phyloP scores from a whole-genome alignment of 2,329 filamentous ascomycete genomes.

The Cadophora sp. region DNA sequence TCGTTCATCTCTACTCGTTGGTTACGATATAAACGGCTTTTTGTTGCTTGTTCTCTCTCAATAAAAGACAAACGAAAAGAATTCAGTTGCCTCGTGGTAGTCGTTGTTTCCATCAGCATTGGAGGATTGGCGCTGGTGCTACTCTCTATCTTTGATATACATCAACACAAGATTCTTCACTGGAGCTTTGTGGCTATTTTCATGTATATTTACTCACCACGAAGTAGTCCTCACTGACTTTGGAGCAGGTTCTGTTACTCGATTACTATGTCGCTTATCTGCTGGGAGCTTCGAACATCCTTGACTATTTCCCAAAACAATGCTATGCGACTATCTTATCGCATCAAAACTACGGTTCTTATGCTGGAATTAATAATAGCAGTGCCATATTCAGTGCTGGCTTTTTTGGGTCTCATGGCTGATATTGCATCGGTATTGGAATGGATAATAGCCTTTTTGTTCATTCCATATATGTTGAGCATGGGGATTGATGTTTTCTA shows the following conservation, averaged over 20 bases:
- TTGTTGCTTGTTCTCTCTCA: too few species aligned
- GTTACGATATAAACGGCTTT: too few species aligned
- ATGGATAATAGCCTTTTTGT: neutral
- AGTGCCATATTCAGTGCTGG: neutral
- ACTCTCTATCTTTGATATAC: too few species aligned
- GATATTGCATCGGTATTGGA: neutral
- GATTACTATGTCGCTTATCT: neutral
- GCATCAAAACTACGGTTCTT: conserved; percentile 7
- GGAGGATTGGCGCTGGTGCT: too few species aligned
- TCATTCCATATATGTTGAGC: neutral
- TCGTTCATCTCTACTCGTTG: too few species aligned
- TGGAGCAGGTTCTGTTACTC: conserved; percentile 1
- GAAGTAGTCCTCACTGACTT: neutral
- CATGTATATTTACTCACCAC: neutral
- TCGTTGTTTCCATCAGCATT: too few species aligned
- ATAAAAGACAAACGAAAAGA: too few species aligned
- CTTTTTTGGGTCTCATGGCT: neutral
- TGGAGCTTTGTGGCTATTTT: neutral
- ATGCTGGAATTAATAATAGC: neutral
- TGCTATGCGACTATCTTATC: conserved; percentile 1
- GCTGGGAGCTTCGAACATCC: conserved; percentile 1
- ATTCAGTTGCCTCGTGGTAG: too few species aligned
- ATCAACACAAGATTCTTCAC: too few species aligned
- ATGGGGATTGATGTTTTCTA: neutral
- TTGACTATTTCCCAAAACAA: conserved; percentile 7